Evolutionary conservation across 257 asterid species (phyloP), one percentile per base, ranked within the genome.

Genomic region (Nicotiana sylvestris): DNA sequence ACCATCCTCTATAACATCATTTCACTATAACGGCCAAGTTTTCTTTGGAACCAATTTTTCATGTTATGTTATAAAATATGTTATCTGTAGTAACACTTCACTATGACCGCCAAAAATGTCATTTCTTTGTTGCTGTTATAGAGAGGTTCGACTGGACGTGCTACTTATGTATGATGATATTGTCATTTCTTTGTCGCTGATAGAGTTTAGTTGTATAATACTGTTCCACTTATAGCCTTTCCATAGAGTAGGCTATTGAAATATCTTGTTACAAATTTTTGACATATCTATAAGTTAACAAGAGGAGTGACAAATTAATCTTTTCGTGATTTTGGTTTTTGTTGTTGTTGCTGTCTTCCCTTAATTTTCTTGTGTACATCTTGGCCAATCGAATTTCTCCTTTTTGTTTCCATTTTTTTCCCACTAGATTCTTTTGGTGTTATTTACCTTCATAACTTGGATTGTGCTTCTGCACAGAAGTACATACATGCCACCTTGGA

Each of bases 401-500:
- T 6, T n/a, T 55, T 46, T 57, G 27, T 13, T 66, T 82, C 57
- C 21, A 65, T 43, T 64, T 16, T 66, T 39, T 29, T 68, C n/a
- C 3, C 49, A 43, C 37, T 21, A 1, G 18, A 21, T 60, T 78
- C 37, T 39, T 66, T 82, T 12, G 61, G 74, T 62, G 77, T 70
- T 85, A 16, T 81, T 82, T 65, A 61, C 78, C 81, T 84, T 77
- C 85, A 37, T 82, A 66, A 82, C 85, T 81, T 87, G 79, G 60
- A 74, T 88, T 85, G 15, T 90, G 25, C 85, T 86, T 83, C 56
- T 87, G 86, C 92, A 74, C 80, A 91, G 96, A 93, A 95, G 98
- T 95, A 90, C 86, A 78, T 82, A 87, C 95, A n/a, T 87, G 97
- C 87, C 95, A 89, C 88, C 88, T 82, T 17, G 95, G 95, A 84